A percentile compares a stretch with the other conserved stretches of the same genome.
phyloP scores from a whole-genome alignment of 306 rosid species.

The Alnus glutinosa region DNA sequence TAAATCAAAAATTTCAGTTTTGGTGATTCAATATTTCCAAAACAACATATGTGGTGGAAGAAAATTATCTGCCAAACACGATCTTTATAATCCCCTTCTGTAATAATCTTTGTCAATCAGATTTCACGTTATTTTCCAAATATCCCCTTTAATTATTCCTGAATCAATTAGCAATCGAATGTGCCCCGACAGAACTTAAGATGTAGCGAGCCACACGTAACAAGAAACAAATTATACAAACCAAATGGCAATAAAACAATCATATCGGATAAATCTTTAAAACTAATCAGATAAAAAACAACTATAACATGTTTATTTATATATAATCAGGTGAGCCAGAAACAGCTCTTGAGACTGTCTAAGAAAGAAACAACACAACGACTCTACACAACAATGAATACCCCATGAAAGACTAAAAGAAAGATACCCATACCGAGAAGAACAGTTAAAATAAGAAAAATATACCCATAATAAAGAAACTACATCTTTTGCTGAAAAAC shows the following conservation, averaged over 20 bases:
- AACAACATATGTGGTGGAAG: not conserved
- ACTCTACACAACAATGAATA: not conserved
- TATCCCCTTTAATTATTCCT: conserved; percentile 20
- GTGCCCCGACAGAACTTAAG: conserved; percentile 19
- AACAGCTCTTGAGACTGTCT: not conserved
- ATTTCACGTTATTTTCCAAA: conserved; percentile 1
- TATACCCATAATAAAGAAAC: conserved; percentile 29
- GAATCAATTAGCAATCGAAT: conserved; percentile 27
- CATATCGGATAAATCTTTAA: not conserved
- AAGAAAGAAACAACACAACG: not conserved
- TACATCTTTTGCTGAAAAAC: conserved; percentile 38
- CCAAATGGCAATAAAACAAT: conserved; percentile 10
- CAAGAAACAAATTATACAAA: not conserved
- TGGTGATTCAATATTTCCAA: conserved; percentile 21
- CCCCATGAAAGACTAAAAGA: not conserved
- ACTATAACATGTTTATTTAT: conserved; percentile 17
- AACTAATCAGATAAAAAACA: not conserved
- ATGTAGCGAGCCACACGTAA: conserved; percentile 18
- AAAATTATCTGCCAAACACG: not conserved
- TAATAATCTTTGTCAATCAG: not conserved
- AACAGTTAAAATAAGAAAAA: not conserved
- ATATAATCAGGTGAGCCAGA: not conserved
- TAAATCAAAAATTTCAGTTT: conserved; percentile 3
- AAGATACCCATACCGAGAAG: conserved; percentile 1
- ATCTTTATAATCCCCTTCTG: not conserved